These are phyloP conservation scores for Gamsiella multidivaricata DNA, from an alignment of 192 early-diverging fungal species.

Conservation along the genomic window DNA sequence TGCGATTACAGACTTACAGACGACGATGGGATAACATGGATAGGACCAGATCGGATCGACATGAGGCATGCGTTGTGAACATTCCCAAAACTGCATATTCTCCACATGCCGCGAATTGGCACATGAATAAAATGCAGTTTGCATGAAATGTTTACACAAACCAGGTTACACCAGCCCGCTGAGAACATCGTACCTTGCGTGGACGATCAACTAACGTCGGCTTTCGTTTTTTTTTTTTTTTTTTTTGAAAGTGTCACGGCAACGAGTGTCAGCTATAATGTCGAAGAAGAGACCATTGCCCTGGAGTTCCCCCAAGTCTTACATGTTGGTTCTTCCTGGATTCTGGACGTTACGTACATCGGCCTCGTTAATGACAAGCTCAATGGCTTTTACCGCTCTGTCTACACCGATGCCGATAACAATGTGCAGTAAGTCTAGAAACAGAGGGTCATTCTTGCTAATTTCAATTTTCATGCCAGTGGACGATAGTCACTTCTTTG, in stretches of 20 bases:
- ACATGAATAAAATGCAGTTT: too few species aligned
- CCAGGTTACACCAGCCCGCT: too few species aligned
- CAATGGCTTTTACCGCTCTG: slow-evolving; percentile 87
- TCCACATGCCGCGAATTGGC: too few species aligned
- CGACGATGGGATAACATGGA: too few species aligned
- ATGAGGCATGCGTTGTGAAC: too few species aligned
- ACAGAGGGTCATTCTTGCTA: background rate
- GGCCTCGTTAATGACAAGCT: slow-evolving; percentile 79
- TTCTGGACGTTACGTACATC: slow-evolving; percentile 62
- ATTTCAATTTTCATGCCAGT: background rate
- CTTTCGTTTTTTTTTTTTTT: too few species aligned
- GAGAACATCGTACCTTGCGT: too few species aligned
- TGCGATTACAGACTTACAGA: too few species aligned
- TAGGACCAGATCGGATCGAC: too few species aligned
- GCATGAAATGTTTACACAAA: too few species aligned
- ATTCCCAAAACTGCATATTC: too few species aligned
- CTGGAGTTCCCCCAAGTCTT: slow-evolving; percentile 65
- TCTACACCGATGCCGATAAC: slow-evolving; percentile 74
- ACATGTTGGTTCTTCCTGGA: slow-evolving; percentile 58
- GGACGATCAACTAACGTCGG: too few species aligned
- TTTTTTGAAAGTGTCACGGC: slow-evolving; percentile 32
- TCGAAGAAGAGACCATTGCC: slow-evolving; percentile 51
- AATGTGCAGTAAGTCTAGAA: slow-evolving; percentile 55
- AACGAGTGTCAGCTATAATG: slow-evolving; percentile 53
- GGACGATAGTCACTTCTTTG: background rate